A percentile compares a stretch with the other conserved stretches of the same genome.
Evolutionary conservation across 192 early-diverging fungal species (phyloP).

Genomic region (Paraglomus brasilianum): DNA sequence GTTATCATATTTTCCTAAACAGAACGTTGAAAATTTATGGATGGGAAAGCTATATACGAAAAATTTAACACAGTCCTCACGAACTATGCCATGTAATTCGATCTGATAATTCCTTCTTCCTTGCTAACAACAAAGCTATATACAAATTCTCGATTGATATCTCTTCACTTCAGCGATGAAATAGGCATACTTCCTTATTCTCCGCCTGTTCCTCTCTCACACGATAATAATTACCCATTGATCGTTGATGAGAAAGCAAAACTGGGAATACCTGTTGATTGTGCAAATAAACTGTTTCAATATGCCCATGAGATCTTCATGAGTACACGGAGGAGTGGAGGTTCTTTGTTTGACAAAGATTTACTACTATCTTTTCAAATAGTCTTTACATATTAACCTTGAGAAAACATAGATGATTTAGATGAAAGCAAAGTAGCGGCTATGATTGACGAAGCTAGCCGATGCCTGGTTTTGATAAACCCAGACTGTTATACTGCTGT

Average conservation of each 20-base stretch:
- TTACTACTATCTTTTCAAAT: too few species aligned
- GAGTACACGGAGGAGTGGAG: background rate
- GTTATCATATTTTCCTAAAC: too few species aligned
- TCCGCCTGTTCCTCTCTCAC: background rate
- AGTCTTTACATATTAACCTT: too few species aligned
- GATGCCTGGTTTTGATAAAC: conserved; percentile 47
- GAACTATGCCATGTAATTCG: too few species aligned
- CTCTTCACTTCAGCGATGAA: conserved; percentile 13
- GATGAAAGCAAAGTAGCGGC: background rate
- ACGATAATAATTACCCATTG: conserved; percentile 18
- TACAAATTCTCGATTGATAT: too few species aligned
- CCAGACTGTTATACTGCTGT: conserved; percentile 52
- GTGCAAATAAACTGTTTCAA: conserved; percentile 16
- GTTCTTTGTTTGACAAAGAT: background rate
- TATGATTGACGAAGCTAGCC: conserved; percentile 30
- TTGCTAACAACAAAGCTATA: too few species aligned
- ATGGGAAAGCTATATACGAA: too few species aligned
- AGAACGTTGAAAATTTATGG: too few species aligned
- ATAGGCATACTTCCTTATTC: conserved; percentile 21
- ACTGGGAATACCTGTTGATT: conserved; percentile 21
- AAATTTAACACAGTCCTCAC: too few species aligned
- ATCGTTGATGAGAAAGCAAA: background rate
- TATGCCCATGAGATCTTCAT: conserved; percentile 20
- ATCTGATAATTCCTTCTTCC: too few species aligned
- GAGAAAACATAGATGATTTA: background rate